Percentiles rank a stretch among this genome's conserved stretches.
These are phyloP conservation scores for Cryptococcus sp. DNA, from an alignment of 1,284 basidiomycete species.

Conservation along the genomic window DNA sequence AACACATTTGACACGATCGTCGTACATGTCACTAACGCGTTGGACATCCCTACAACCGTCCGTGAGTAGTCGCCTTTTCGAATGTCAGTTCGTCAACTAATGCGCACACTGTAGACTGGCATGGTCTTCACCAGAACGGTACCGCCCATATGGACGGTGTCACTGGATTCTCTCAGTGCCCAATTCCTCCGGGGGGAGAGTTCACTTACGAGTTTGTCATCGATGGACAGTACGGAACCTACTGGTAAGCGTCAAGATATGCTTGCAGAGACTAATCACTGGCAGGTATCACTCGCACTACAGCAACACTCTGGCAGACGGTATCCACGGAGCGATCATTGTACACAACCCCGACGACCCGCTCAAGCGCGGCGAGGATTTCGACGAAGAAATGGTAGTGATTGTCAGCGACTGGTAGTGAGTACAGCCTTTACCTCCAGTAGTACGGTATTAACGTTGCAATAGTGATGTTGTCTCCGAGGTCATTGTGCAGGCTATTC, in stretches of 20 bases:
- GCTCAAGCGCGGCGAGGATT: slow-evolving; percentile 18
- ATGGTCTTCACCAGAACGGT: slow-evolving; percentile 35
- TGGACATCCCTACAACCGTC: slow-evolving; percentile 24
- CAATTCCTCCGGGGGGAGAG: slow-evolving; percentile 55
- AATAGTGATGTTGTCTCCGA: slow-evolving; percentile 30
- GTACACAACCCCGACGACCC: slow-evolving; percentile 29
- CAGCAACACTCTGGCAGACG: slow-evolving; percentile 31
- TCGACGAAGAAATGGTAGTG: slow-evolving; percentile 27
- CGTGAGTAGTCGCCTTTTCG: slow-evolving; percentile 13
- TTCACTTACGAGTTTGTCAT: slow-evolving; percentile 55
- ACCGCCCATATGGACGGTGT: slow-evolving; percentile 32
- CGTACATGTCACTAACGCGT: slow-evolving; percentile 30
- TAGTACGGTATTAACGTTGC: background rate
- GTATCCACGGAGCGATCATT: slow-evolving; percentile 28
- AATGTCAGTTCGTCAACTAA: background rate
- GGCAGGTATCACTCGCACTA: slow-evolving; percentile 30
- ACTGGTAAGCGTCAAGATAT: slow-evolving; percentile 21
- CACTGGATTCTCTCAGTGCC: slow-evolving; percentile 51
- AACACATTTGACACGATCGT: slow-evolving; percentile 34
- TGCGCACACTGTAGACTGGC: slow-evolving; percentile 27
- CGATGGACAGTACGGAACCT: slow-evolving; percentile 27
- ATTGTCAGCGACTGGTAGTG: slow-evolving; percentile 33
- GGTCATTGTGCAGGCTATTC: slow-evolving; percentile 23
- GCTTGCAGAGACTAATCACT: background rate
- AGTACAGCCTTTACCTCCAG: background rate